Base-by-base conservation (phyloP, 495 filamentous ascomycete species). In the Talaromyces trachyspermus region DNA sequence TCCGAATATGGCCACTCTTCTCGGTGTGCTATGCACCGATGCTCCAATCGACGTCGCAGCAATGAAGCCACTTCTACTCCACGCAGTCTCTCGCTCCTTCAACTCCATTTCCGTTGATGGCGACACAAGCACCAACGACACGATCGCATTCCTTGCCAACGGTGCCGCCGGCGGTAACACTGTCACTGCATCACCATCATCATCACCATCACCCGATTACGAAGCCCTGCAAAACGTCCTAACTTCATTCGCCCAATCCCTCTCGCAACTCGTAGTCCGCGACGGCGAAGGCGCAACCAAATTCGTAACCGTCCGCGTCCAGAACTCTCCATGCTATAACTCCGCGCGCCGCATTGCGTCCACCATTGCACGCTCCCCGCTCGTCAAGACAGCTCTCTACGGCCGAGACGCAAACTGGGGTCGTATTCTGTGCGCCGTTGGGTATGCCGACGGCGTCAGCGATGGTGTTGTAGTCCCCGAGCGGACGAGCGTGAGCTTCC, bases 351-450 rank as follows among this genome's bases (percentile, higher is more conserved):
- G 74, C 62, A 80, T 96, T 47, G 94, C 91, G 17, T 83, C 79
- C 43, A 87, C 85, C 29, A 95, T 97, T 66, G 89, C 92, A n/a
- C 80, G 85, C 30, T 95, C 88, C 5, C 87, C 94, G 15, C 77
- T 99, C 35, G 91, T 99, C 37, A 99, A 97, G 74, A 97, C 94
- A 0, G 92, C 94, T 0, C 74, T 99, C 26, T 97, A 97, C 61
- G 92, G 92, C 43, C 85, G 88, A 56, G 94, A 99, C 60, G 92
- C 92, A 2, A 99, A 99, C 74, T 97, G 94, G 91, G 89, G 92
- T 29, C 88, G 94, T 17, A 95, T 98, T 48, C 75, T 97, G 18
- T 97, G 94, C 66, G 92, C 92, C 2, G 86, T 88, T 20, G 92
- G 92, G 4, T 97, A 97, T 57, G 85, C 92, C 0, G 79, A 86